Percentiles rank a stretch among this genome's conserved stretches.
Conservation (phyloP, 352 stramenopile genomes). For the Hyaloperonospora arabidopsidis region DNA sequence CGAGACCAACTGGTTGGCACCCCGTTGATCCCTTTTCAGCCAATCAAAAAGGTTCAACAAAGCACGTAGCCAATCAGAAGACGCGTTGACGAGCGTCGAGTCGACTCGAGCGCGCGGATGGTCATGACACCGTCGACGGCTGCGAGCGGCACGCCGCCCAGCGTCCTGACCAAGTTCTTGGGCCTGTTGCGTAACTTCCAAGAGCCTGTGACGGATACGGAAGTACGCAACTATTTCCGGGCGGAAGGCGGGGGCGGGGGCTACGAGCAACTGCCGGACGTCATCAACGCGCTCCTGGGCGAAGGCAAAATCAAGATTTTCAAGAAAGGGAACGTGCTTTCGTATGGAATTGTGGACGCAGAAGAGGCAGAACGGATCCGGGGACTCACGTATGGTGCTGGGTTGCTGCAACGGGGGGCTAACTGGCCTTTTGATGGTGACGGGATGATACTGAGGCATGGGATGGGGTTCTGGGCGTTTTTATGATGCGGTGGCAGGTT, state of each 20-base stretch:
- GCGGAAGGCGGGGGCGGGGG: slow-evolving; percentile 40
- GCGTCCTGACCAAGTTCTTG: slow-evolving; percentile 63
- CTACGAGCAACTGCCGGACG: slow-evolving; percentile 72
- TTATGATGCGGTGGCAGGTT: slow-evolving; percentile 32
- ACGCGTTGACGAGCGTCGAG: slow-evolving; percentile 9
- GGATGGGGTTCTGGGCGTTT: no score
- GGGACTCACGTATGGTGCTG: slow-evolving; percentile 53
- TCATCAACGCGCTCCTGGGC: slow-evolving; percentile 81
- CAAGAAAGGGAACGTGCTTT: slow-evolving; percentile 79
- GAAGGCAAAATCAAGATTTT: slow-evolving; percentile 88
- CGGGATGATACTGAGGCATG: no score
- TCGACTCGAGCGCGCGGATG: no score
- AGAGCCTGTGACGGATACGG: slow-evolving; percentile 66
- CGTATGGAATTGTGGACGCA: slow-evolving; percentile 71
- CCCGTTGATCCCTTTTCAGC: slow-evolving; percentile 28
- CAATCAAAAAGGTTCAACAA: slow-evolving; percentile 15
- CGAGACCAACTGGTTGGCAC: slow-evolving; percentile 37
- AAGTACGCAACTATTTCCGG: slow-evolving; percentile 79
- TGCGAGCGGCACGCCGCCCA: slow-evolving; percentile 21
- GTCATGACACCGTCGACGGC: slow-evolving; percentile 22
- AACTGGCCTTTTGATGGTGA: no score
- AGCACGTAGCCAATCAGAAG: slow-evolving; percentile 27
- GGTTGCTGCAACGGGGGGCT: no score
- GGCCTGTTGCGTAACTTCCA: slow-evolving; percentile 70
- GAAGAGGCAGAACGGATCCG: slow-evolving; percentile 83